These are phyloP conservation scores for Botryotinia calthae DNA, from an alignment of 2,329 filamentous ascomycete genomes.

Conservation along the genomic window DNA sequence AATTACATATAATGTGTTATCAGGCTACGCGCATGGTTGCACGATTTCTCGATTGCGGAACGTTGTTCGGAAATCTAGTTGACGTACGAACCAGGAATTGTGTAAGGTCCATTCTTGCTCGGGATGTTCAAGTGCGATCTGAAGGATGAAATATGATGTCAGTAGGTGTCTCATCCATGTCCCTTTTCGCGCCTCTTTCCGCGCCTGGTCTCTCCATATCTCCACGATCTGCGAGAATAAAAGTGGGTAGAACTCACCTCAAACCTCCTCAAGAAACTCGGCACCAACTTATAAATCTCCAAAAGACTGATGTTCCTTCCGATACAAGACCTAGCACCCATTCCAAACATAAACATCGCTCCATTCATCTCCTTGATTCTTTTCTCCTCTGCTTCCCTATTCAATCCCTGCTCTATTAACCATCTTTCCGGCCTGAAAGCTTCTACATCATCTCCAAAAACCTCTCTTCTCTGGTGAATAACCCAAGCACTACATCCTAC, in stretches of 20 bases:
- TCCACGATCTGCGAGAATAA: neutral
- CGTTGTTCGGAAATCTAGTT: conserved; percentile 49
- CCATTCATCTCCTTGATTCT: conserved; percentile 65
- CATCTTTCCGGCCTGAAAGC: conserved; percentile 68
- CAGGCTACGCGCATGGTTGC: neutral
- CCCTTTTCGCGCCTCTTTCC: neutral
- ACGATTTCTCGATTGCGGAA: conserved; percentile 31
- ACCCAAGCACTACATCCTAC: conserved; percentile 76
- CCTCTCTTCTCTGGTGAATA: conserved; percentile 62
- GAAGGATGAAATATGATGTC: neutral
- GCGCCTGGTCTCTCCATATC: neutral
- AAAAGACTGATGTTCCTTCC: conserved; percentile 64
- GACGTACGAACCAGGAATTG: conserved; percentile 64
- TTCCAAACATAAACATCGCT: conserved; percentile 71
- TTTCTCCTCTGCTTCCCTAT: conserved; percentile 46
- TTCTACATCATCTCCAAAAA: conserved; percentile 68
- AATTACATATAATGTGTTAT: neutral
- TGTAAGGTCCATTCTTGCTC: conserved; percentile 56
- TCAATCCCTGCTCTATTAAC: conserved; percentile 46
- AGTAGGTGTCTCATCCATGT: neutral
- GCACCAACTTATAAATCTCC: conserved; percentile 63
- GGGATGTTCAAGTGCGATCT: conserved; percentile 56
- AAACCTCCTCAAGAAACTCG: conserved; percentile 61
- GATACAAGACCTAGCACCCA: conserved; percentile 67
- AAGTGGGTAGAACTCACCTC: conserved; percentile 46